Conservation (phyloP, 1,284 basidiomycete genomes). For the Tetrapyrgos nigripes region DNA sequence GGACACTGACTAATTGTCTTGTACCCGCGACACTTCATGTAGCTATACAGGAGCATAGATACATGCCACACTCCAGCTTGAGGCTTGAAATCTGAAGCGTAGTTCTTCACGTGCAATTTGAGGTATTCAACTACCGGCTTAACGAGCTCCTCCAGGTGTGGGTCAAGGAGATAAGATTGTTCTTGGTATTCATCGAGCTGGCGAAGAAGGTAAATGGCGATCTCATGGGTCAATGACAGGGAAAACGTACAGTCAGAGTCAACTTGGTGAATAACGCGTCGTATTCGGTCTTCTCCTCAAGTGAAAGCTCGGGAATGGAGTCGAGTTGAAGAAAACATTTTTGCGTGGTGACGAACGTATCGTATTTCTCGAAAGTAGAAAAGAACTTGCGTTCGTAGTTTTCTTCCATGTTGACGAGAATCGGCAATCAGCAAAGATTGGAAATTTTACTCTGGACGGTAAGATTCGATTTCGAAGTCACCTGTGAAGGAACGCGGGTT, state of each 20-base stretch:
- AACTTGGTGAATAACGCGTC: slow-evolving; percentile 47
- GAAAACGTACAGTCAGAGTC: slow-evolving; percentile 32
- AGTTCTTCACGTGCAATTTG: slow-evolving; percentile 59
- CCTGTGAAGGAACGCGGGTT: too few species aligned
- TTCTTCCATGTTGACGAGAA: slow-evolving; percentile 36
- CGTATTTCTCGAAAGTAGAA: slow-evolving; percentile 65
- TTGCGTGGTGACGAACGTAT: slow-evolving; percentile 64
- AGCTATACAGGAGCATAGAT: slow-evolving; percentile 78
- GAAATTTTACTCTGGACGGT: too few species aligned
- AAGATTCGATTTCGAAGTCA: too few species aligned
- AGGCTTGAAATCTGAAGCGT: slow-evolving; percentile 41
- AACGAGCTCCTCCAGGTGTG: slow-evolving; percentile 88
- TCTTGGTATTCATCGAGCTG: slow-evolving; percentile 94
- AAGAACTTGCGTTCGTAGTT: slow-evolving; percentile 50
- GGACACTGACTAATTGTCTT: slow-evolving; percentile 86
- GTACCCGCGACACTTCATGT: slow-evolving; percentile 90
- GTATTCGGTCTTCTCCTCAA: slow-evolving; percentile 54
- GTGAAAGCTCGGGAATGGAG: slow-evolving; percentile 48
- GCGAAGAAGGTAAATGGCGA: background rate
- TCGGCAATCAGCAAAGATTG: too few species aligned
- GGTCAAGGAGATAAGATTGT: slow-evolving; percentile 93
- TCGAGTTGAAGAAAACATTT: slow-evolving; percentile 57
- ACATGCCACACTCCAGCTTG: slow-evolving; percentile 57
- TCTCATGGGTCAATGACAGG: slow-evolving; percentile 7
- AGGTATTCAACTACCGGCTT: slow-evolving; percentile 77